phyloP scores from a whole-genome alignment of 306 rosid genomes.

The Macrotyloma uniflorum region DNA sequence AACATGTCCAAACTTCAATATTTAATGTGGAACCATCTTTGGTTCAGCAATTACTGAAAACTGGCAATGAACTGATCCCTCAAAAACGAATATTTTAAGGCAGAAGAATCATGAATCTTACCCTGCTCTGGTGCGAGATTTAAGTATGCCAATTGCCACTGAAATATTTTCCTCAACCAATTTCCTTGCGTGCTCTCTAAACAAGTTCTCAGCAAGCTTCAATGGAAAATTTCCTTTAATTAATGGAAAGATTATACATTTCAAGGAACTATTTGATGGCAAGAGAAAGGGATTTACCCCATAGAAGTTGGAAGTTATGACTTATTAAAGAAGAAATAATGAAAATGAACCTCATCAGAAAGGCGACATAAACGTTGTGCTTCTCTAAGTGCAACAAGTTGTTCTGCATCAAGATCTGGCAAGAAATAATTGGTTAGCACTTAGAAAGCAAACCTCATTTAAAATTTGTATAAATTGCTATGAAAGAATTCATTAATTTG shows the following conservation, averaged over 20 bases:
- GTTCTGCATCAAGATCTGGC: slow-evolving; percentile 66
- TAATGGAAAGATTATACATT: slow-evolving; percentile 28
- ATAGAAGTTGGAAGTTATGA: slow-evolving; percentile 5
- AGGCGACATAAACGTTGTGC: slow-evolving; percentile 66
- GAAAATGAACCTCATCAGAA: slow-evolving; percentile 77
- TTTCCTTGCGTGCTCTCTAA: slow-evolving; percentile 75
- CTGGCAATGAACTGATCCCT: slow-evolving; percentile 29
- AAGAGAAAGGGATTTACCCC: slow-evolving; percentile 23
- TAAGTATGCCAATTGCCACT: slow-evolving; percentile 61
- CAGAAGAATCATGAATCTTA: slow-evolving; percentile 47
- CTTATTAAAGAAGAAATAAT: slow-evolving; percentile 25
- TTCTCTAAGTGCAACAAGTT: slow-evolving; percentile 78
- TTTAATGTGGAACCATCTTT: slow-evolving; percentile 23
- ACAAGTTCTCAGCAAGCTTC: slow-evolving; percentile 84
- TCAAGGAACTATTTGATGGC: slow-evolving; percentile 7
- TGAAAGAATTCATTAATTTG: neutral
- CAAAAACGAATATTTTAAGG: slow-evolving; percentile 5
- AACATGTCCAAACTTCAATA: slow-evolving; percentile 18
- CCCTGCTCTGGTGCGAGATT: slow-evolving; percentile 86
- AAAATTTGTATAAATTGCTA: neutral
- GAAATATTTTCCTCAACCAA: slow-evolving; percentile 81
- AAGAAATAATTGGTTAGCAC: slow-evolving; percentile 39
- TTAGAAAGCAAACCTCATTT: slow-evolving; percentile 10
- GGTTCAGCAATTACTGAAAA: slow-evolving; percentile 13
- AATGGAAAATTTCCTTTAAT: slow-evolving; percentile 40